A percentile compares a stretch with the other conserved stretches of the same genome.
Conservation (phyloP, 345 rosid genomes). For the Luvunga scandens region DNA sequence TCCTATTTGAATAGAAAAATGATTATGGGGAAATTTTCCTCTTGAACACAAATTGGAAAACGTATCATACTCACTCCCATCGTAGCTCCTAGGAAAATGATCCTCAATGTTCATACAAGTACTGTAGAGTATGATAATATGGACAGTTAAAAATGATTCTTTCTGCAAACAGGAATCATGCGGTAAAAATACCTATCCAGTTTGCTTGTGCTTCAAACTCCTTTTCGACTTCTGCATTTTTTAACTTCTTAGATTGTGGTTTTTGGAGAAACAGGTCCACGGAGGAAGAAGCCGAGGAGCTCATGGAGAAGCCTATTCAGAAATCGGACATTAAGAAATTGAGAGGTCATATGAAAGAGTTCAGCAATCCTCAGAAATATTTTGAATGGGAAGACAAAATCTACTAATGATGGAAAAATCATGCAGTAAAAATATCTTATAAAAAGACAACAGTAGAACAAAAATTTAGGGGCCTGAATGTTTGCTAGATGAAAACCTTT, state of each 20-base stretch:
- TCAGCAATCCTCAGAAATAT: not conserved
- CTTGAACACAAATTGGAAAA: not conserved
- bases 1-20: not conserved
- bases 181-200: slow-evolving; percentile 26
- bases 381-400: not conserved
- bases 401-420: no score
- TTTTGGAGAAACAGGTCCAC: slow-evolving; percentile 22
- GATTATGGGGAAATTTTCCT: not conserved
- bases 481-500: not conserved
- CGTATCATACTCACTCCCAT: no score
- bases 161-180: slow-evolving; percentile 28
- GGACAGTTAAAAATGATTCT: not conserved
- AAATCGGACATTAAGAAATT: slow-evolving; percentile 13
- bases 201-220: not conserved
- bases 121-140: not conserved
- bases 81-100: not conserved
- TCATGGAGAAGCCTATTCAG: slow-evolving; percentile 15
- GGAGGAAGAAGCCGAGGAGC: slow-evolving; percentile 25
- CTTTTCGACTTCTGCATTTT: not conserved
- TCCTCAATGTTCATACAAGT: not conserved
- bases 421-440: not conserved
- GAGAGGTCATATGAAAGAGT: slow-evolving; percentile 2
- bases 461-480: no score
- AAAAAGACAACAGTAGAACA: no score
- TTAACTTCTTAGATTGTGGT: not conserved